A percentile compares a stretch with the other conserved stretches of the same genome.
These are phyloP conservation scores for Syncephalis plumigaleata DNA, from an alignment of 371 early-diverging fungal genomes.

Conservation along the genomic window DNA sequence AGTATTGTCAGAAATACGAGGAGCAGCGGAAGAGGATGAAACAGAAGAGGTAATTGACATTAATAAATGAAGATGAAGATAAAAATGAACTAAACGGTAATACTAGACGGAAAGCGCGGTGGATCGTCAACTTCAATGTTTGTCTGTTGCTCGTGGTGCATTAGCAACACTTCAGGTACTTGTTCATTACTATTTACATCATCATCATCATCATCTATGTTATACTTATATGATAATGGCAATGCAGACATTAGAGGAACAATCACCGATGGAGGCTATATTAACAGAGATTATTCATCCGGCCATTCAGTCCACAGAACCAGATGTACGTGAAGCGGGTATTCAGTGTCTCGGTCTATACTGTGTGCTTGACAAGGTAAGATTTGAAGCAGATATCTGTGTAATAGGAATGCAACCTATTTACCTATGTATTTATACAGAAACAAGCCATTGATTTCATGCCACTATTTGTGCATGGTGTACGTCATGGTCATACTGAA, in stretches of 20 bases:
- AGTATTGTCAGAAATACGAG: too few relatives aligned
- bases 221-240: too few relatives aligned
- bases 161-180: too few relatives aligned
- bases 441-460: conserved; percentile 24
- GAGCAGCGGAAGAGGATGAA: too few relatives aligned
- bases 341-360: conserved; percentile 64
- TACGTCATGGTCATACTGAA: conserved; percentile 19
- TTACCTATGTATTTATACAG: conserved; percentile 8
- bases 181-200: too few relatives aligned
- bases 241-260: conserved; percentile 27
- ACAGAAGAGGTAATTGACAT: too few relatives aligned
- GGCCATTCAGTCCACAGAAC: conserved; percentile 48
- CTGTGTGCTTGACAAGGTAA: conserved; percentile 39
- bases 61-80: too few relatives aligned
- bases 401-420: conserved; percentile 6
- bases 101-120: too few relatives aligned
- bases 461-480: conserved; percentile 21
- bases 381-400: conserved; percentile 6
- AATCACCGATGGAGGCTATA: conserved; percentile 58
- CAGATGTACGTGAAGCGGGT: conserved; percentile 48
- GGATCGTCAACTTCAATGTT: too few relatives aligned
- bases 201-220: too few relatives aligned
- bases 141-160: too few relatives aligned
- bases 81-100: too few relatives aligned
- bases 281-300: conserved; percentile 64